Percentiles rank a stretch among this genome's conserved stretches.
Conservation (phyloP, 1,139 yeast species). For the Kodamaea sp. region DNA sequence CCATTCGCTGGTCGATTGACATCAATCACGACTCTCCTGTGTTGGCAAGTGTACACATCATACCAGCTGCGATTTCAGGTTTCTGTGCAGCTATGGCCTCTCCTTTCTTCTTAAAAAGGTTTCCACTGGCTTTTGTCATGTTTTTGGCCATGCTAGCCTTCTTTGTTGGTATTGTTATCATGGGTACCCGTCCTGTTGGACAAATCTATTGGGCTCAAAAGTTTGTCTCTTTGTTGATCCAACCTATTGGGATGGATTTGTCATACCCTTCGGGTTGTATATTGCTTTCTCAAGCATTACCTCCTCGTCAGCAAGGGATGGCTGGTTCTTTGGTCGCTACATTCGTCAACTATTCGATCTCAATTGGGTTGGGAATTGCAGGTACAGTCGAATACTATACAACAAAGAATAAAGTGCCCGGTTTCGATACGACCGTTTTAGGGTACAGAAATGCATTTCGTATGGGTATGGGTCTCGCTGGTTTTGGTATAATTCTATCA, state of each 20-base stretch:
- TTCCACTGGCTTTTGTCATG: conserved; percentile 44
- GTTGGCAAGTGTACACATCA: conserved; percentile 34
- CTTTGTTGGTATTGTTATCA: conserved; percentile 34
- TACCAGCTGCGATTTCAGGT: conserved; percentile 43
- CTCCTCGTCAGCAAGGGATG: conserved; percentile 55
- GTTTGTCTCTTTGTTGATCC: conserved; percentile 44
- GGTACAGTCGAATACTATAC: conserved; percentile 53
- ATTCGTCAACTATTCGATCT: conserved; percentile 58
- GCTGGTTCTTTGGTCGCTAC: conserved; percentile 65
- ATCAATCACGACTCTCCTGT: conserved; percentile 34
- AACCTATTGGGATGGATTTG: conserved; percentile 61
- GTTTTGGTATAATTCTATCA: conserved; percentile 38
- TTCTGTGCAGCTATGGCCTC: conserved; percentile 43
- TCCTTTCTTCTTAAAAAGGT: conserved; percentile 32
- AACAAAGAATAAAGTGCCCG: conserved; percentile 25
- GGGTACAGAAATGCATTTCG: conserved; percentile 46
- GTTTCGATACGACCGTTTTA: conserved; percentile 21
- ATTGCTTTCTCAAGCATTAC: conserved; percentile 48
- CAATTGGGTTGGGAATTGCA: conserved; percentile 62
- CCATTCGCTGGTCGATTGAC: conserved; percentile 31
- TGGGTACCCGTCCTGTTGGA: conserved; percentile 43
- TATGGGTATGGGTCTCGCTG: conserved; percentile 52
- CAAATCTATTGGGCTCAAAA: conserved; percentile 54
- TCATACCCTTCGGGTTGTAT: conserved; percentile 62
- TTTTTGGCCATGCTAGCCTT: conserved; percentile 44